Evolutionary conservation across 2,329 filamentous ascomycete genomes (phyloP), one percentile per base, ranked within the genome.

Genomic region (Clarireedia hainanense): DNA sequence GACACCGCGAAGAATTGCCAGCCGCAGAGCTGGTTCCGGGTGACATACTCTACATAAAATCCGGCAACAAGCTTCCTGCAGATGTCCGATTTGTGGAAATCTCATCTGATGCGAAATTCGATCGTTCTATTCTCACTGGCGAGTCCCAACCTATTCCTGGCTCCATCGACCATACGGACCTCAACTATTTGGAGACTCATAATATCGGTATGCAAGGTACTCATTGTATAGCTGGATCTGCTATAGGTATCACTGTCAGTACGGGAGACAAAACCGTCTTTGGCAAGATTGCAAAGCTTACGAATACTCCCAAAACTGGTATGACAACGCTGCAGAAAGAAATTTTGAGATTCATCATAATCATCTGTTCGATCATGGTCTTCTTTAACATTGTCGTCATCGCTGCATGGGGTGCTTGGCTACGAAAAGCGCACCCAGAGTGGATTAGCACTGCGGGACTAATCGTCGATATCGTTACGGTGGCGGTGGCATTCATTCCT

Each of bases 141-240:
- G 84, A 87, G 73, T 84, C 85, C 1, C 72, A 80, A 10, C 83
- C 85, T 1, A 70, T 89, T 14, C 71, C 78, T 4, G 86, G 79
- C 2, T 78, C 80, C 0, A 75, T 86, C 15, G 76, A 87, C 15
- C 79, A 77, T 0, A 85, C 83, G 0, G 85, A 89, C 63, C 74
- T 78, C 42, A 90, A 90, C 69, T 89, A 87, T 64, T 80, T 91
- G 37, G 87, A 91, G 67, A 90, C 86, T 3, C 79, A 80, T 47
- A 86, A 83, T 61, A 88, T 91, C 54, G 86, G 86, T 26, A 76
- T 91, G n/a, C 86, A 89, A 65, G 87, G 88, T 24, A 89, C 87
- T 0, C 85, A 90, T 65, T 89, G 86, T 61, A 81, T 86, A 3
- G 82, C 83, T 7, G 87, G 87, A 1, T 82, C 74, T 20, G 83